A percentile compares a stretch with the other conserved stretches of the same genome.
Evolutionary conservation across 2,329 filamentous ascomycete genomes (phyloP).

Genomic region (Neonectria punicea): DNA sequence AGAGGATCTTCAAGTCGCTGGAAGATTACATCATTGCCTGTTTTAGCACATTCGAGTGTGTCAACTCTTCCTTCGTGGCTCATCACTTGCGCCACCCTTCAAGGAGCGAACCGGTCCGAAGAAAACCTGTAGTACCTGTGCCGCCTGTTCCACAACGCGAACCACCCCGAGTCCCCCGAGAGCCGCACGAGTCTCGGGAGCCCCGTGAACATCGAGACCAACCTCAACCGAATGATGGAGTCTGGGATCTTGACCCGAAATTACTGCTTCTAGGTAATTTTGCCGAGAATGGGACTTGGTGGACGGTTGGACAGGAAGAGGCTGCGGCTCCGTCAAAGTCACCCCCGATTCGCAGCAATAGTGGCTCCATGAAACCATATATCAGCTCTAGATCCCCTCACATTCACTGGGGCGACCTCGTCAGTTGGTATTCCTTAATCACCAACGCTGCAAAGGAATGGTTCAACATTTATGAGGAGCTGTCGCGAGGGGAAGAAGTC

Average conservation of each 20-base stretch:
- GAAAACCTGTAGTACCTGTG: conserved; percentile 36
- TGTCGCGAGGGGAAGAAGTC: conserved; percentile 48
- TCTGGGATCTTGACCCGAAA: conserved; percentile 75
- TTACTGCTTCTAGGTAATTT: conserved; percentile 78
- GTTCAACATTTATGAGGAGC: conserved; percentile 67
- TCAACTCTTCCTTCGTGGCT: conserved; percentile 81
- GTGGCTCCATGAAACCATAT: conserved; percentile 27
- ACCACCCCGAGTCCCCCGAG: conserved; percentile 45
- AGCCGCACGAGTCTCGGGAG: conserved; percentile 48
- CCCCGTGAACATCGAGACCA: conserved; percentile 30
- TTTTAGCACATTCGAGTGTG: conserved; percentile 74
- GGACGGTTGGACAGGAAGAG: conserved; percentile 71
- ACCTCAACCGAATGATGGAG: conserved; percentile 31
- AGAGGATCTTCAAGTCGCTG: conserved; percentile 76
- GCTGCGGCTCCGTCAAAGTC: conserved; percentile 26
- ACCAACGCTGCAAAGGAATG: conserved; percentile 75
- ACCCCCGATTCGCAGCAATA: conserved; percentile 32
- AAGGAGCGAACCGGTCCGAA: conserved; percentile 41
- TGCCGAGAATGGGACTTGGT: conserved; percentile 85
- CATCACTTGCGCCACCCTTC: conserved; percentile 49
- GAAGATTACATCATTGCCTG: conserved; percentile 80
- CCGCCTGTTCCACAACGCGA: conserved; percentile 40
- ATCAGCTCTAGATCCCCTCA: conserved; percentile 62
- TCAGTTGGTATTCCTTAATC: conserved; percentile 79
- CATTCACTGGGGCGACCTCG: conserved; percentile 78